Evolutionary conservation across 2,329 filamentous ascomycete genomes (phyloP).

Genomic region (Penicillium sp.): DNA sequence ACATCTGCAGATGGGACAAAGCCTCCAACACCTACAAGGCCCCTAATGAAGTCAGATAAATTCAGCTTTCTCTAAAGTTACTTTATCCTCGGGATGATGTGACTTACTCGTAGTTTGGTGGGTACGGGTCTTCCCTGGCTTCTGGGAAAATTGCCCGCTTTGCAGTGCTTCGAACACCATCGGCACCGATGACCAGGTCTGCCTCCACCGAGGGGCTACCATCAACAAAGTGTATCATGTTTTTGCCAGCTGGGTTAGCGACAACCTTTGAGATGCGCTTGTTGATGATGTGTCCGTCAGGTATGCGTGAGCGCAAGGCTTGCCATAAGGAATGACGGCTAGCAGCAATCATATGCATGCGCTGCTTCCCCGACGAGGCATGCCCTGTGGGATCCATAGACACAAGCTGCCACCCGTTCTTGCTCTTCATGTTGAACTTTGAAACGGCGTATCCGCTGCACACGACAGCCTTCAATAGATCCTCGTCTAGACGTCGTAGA

Average conservation of each 20-base stretch:
- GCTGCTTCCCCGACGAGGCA: conserved; percentile 5
- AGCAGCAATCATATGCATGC: conserved; percentile 37
- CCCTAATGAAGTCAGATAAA: conserved; percentile 26
- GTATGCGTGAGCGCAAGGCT: conserved; percentile 39
- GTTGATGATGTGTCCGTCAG: conserved; percentile 36
- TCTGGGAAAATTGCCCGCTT: conserved; percentile 42
- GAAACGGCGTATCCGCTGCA: conserved; percentile 37
- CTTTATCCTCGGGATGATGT: background rate
- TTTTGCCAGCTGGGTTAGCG: conserved; percentile 25
- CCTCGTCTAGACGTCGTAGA: conserved; percentile 39
- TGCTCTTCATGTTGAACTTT: conserved; percentile 37
- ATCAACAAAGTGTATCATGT: conserved; percentile 39
- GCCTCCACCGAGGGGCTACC: conserved; percentile 35
- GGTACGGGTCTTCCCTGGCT: conserved; percentile 35
- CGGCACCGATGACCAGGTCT: conserved; percentile 48
- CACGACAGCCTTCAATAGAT: conserved; percentile 37
- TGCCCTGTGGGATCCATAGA: conserved; percentile 21
- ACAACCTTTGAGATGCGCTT: conserved; percentile 36
- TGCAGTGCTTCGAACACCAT: conserved; percentile 43
- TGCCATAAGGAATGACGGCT: conserved; percentile 45
- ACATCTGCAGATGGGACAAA: conserved; percentile 41
- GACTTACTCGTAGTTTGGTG: conserved; percentile 45
- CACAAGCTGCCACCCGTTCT: conserved; percentile 38
- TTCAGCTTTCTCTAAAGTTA: background rate
- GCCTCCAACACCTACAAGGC: conserved; percentile 50